Base-by-base conservation (phyloP, 345 rosid species). In the Sisymbrium irio region DNA sequence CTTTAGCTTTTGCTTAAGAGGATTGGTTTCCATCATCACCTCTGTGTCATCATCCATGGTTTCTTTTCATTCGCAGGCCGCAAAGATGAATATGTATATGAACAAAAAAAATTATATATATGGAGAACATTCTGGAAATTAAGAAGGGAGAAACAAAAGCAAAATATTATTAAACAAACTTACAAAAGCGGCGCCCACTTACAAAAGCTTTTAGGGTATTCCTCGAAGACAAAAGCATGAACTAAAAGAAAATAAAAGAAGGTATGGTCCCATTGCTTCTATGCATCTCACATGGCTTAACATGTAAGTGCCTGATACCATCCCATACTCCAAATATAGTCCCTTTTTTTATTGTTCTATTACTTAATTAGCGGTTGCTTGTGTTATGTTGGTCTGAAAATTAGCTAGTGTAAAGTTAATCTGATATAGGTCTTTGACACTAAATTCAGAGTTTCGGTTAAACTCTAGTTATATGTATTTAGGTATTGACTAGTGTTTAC, bases 201-300 rank as follows among this genome's bases (percentile, higher is more conserved):
- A 33, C 37, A 55, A 65, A 65, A 35, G 59, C 45, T 62, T 62
- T 30, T 14, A 11, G 12, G 7, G n/a, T 47, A 46, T 45, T 73
- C 58, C 1, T 15, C 41, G 14, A 63, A 73, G 25, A 47, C 20
- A 42, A 7, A 40, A 3, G 42, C 42, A 46, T 46, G 42, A 66
- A 22, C 36, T 3, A 49, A 30, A 35, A 10, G 20, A 45, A 33
- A 45, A 6, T 11, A 28, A 25, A 3, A 27, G 3, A 27, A 9
- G 41, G 14, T 9, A 67, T 74, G 78, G 68, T 67, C 78, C 78
- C 62, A 67, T 67, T 66, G 59, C 66, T 27, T 65, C 44, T 66
- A 60, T 66, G 67, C 69, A 51, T 67, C 46, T 40, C 73, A 67
- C 73, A 75, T 75, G 78, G 74, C 78, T 67, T 41, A 50, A 67